These are phyloP conservation scores for Alisma plantagoaquatica DNA, from an alignment of 106 monocot genomes.

Conservation along the genomic window DNA sequence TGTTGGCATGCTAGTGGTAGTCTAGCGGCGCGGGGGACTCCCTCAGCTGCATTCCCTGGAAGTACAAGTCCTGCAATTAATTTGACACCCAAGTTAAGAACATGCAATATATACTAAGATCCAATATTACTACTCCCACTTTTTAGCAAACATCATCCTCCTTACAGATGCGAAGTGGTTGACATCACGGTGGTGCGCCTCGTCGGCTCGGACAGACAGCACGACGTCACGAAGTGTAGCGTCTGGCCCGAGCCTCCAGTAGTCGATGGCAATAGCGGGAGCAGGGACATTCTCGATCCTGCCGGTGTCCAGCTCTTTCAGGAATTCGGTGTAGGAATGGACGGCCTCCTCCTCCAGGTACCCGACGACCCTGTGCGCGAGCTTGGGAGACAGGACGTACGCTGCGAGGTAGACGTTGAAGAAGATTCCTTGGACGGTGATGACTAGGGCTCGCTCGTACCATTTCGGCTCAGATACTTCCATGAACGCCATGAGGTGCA, in stretches of 20 bases:
- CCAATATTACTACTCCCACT: neutral
- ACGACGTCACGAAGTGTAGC: constrained; percentile 70
- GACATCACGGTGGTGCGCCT: constrained; percentile 93
- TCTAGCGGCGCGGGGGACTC: constrained; percentile 23
- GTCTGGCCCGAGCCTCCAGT: constrained; percentile 46
- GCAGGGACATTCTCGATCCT: constrained; percentile 59
- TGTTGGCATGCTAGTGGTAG: neutral
- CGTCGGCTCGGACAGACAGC: constrained; percentile 59
- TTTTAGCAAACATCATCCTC: no score
- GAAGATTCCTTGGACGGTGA: constrained; percentile 70
- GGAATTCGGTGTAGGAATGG: constrained; percentile 77
- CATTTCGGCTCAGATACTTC: constrained; percentile 66
- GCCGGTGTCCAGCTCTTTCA: constrained; percentile 55
- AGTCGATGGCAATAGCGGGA: constrained; percentile 71
- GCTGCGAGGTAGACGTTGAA: constrained; percentile 85
- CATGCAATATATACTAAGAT: neutral
- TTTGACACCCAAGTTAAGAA: neutral
- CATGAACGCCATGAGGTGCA: constrained; percentile 95
- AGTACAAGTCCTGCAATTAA: constrained; percentile 17
- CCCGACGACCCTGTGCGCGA: constrained; percentile 69
- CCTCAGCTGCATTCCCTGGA: constrained; percentile 28
- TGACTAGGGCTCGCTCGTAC: constrained; percentile 85
- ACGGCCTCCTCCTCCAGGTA: constrained; percentile 91
- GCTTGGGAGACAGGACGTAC: constrained; percentile 65
- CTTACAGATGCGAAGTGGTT: constrained; percentile 65